These are phyloP conservation scores for Hibiscus syriacus DNA, from an alignment of 345 rosid species.

Conservation along the genomic window DNA sequence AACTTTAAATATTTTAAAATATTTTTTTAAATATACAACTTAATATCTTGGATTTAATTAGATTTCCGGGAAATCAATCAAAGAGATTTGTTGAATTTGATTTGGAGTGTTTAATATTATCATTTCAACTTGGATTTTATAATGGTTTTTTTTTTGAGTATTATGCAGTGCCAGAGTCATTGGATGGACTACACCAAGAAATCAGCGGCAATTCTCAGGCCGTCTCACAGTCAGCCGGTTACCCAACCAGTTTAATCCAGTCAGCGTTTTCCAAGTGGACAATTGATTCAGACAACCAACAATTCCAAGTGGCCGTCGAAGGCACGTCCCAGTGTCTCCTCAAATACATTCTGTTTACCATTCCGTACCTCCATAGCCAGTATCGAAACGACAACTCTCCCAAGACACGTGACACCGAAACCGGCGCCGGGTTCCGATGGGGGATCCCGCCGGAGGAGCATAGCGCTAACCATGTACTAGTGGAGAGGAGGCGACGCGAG, in stretches of 20 bases:
- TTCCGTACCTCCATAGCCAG: slow-evolving; percentile 65
- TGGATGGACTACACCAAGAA: slow-evolving; percentile 54
- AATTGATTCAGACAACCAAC: slow-evolving; percentile 24
- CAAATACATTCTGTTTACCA: slow-evolving; percentile 66
- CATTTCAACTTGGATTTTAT: not conserved
- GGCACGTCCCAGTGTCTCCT: slow-evolving; percentile 70
- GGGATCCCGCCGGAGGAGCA: slow-evolving; percentile 50
- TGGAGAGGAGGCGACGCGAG: slow-evolving; percentile 93
- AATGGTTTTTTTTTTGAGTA: not conserved
- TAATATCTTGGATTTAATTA: too few relatives aligned
- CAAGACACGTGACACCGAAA: slow-evolving; percentile 33
- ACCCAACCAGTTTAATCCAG: slow-evolving; percentile 24
- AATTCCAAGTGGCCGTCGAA: slow-evolving; percentile 25
- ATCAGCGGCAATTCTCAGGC: slow-evolving; percentile 81
- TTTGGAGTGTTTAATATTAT: not conserved
- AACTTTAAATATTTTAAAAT: too few relatives aligned
- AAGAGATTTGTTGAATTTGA: not conserved
- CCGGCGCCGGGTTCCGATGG: not conserved
- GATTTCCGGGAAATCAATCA: not conserved
- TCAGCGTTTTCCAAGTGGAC: slow-evolving; percentile 78
- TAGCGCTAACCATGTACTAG: slow-evolving; percentile 91
- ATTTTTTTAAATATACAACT: too few relatives aligned
- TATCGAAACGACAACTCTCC: slow-evolving; percentile 50
- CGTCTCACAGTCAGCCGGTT: slow-evolving; percentile 33
- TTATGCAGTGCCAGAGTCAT: slow-evolving; percentile 24